phyloP scores from a whole-genome alignment of 2,329 filamentous ascomycete genomes.

The Beauveria sp. region DNA sequence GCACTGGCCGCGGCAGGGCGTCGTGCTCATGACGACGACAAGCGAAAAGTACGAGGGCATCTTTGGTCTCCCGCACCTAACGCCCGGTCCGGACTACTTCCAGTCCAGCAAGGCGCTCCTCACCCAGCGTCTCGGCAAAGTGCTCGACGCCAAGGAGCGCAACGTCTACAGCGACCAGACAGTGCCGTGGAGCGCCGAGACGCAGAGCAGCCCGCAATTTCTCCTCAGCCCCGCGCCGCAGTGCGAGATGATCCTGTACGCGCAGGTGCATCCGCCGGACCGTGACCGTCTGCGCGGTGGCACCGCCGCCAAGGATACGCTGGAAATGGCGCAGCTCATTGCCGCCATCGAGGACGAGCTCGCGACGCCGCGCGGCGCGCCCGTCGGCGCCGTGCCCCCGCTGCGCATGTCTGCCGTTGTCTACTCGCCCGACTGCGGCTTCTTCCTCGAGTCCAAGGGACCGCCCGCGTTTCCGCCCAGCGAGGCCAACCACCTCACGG shows the following conservation, averaged over 20 bases:
- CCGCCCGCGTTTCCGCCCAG: constrained; percentile 45
- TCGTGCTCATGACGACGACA: constrained; percentile 75
- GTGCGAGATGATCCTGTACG: constrained; percentile 83
- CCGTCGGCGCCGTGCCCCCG: constrained; percentile 44
- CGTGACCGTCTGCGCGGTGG: constrained; percentile 23
- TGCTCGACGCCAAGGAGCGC: constrained; percentile 57
- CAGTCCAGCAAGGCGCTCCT: constrained; percentile 55
- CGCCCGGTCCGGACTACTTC: constrained; percentile 51
- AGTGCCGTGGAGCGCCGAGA: constrained; percentile 70
- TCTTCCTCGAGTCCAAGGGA: constrained; percentile 57
- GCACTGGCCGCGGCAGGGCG: constrained; percentile 76
- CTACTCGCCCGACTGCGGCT: constrained; percentile 62
- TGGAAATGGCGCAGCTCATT: constrained; percentile 33
- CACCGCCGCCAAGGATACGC: constrained; percentile 24
- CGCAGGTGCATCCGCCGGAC: constrained; percentile 62
- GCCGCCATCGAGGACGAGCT: constrained; percentile 55
- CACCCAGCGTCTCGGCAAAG: constrained; percentile 61
- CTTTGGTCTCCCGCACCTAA: constrained; percentile 79
- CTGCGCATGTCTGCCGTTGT: constrained; percentile 56
- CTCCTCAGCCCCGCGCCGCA: constrained; percentile 55
- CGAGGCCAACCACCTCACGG: constrained; percentile 48
- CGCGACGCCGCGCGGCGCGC: constrained; percentile 51
- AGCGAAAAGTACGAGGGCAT: constrained; percentile 93
- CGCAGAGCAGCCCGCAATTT: constrained; percentile 52
- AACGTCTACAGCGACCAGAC: constrained; percentile 45